Evolutionary conservation across 192 early-diverging fungal species (phyloP).

Genomic region (Umbelopsis isabellina): DNA sequence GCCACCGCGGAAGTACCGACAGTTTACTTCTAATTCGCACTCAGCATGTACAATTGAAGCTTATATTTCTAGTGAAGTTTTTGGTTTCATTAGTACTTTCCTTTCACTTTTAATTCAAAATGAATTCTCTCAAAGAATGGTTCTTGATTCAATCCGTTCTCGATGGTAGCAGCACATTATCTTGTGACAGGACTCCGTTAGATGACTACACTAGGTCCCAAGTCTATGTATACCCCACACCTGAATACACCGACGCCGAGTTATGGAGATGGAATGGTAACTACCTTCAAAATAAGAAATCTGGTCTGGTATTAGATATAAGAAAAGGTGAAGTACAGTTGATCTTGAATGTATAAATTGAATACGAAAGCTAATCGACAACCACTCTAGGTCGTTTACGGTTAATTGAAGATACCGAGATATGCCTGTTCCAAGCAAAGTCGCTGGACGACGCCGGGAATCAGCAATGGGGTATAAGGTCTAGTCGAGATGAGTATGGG

Average conservation of each 20-base stretch:
- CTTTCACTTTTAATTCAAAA: background rate
- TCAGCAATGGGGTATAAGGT: slow-evolving; percentile 32
- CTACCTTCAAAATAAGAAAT: slow-evolving; percentile 33
- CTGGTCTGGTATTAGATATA: slow-evolving; percentile 37
- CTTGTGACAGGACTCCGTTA: background rate
- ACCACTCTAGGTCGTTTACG: slow-evolving; percentile 35
- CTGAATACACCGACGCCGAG: slow-evolving; percentile 21
- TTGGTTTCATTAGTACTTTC: background rate
- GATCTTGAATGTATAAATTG: background rate
- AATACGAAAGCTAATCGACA: background rate
- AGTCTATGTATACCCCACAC: slow-evolving; percentile 27
- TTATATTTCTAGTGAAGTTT: background rate
- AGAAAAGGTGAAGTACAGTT: slow-evolving; percentile 32
- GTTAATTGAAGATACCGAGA: slow-evolving; percentile 44
- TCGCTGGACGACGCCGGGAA: slow-evolving; percentile 24
- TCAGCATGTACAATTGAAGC: no score
- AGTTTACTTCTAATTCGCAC: no score
- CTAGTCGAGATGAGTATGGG: background rate
- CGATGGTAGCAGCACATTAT: slow-evolving; percentile 18
- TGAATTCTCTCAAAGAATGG: slow-evolving; percentile 22
- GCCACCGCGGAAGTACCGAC: background rate
- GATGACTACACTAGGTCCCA: slow-evolving; percentile 23
- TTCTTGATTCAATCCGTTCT: slow-evolving; percentile 33
- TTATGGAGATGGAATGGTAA: slow-evolving; percentile 38
- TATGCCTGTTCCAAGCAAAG: slow-evolving; percentile 31